Base-by-base conservation (phyloP, 495 filamentous ascomycete species). In the Xylaria bambusicola region DNA sequence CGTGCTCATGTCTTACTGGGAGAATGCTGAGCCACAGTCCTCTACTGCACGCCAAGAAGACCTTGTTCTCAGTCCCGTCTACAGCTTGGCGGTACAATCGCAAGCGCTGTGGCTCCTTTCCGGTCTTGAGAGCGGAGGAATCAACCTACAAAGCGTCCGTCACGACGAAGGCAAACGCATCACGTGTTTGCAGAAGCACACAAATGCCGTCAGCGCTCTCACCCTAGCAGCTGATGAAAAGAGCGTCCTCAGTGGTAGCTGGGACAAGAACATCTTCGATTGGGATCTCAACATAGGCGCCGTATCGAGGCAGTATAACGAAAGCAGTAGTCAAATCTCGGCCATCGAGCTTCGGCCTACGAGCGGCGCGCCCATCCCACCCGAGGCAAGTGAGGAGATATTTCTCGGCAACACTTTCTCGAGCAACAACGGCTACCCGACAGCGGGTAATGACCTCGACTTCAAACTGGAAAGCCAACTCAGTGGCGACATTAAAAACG, bases 251-350 rank as follows among this genome's bases (percentile, higher is more conserved):
- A 97, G 92, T 13, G 94, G 94, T 2, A 93, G 92, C 73, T 99
- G 94, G 94, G 94, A 99, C 70, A 97, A 96, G 74, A 85, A 82
- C 17, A 85, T 98, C 7, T 84, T 90, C 49, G 92, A 99, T 66
- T 99, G 94, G 94, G 94, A 99, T 68, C 71, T 99, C 31, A 91
- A 98, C 63, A 94, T 86, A 2, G 95, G 95, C 4, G 82, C 89
- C 64, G 78, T 88, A 15, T 83, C 84, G 49, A 85, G 91, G 26
- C 78, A 79, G 13, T 99, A 92, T 65, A 82, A 85, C 40, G 85
- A 88, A 21, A 89, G 81, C 62, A 90, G 88, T 4, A 79, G 88
- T 1, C 94, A 99, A 66, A 91, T 99, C 52, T 93, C 89, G 12
- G 82, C 91, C 10, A 84, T 99, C 50, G 92, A 97, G 70, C 82